Evolutionary conservation across 495 filamentous ascomycete species (phyloP).

Genomic region (Penicillium arizonense): DNA sequence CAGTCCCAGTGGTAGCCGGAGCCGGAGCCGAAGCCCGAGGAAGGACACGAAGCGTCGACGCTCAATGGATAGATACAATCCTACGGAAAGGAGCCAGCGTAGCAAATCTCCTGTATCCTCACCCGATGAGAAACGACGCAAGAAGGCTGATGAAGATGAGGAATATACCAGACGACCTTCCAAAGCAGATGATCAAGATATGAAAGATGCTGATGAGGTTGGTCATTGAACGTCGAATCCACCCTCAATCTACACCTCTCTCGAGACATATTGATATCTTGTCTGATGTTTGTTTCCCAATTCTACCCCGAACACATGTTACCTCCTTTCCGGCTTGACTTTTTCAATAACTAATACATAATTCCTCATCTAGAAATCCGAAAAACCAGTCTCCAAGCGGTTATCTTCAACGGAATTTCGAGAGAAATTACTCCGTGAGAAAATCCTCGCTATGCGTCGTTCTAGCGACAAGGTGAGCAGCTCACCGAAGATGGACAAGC

Average conservation of each 20-base stretch:
- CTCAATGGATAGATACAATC: conserved; percentile 52
- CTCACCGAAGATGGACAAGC: not conserved
- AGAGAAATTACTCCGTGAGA: conserved; percentile 66
- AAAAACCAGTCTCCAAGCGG: conserved; percentile 6
- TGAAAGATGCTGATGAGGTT: conserved; percentile 43
- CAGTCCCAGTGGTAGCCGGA: conserved; percentile 29
- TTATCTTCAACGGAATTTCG: conserved; percentile 55
- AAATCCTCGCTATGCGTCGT: conserved; percentile 54
- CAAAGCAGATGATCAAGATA: conserved; percentile 20
- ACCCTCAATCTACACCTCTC: conserved; percentile 3
- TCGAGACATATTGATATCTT: not conserved
- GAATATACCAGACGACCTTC: conserved; percentile 42
- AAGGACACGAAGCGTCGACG: conserved; percentile 50
- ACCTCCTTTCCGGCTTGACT: not conserved
- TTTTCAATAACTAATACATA: conserved; percentile 8
- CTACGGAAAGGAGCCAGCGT: conserved; percentile 45
- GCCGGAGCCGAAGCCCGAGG: conserved; percentile 34
- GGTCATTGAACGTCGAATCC: conserved; percentile 33
- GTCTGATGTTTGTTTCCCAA: not conserved
- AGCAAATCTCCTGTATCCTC: conserved; percentile 50
- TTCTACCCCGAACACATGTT: not conserved
- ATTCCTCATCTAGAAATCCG: not conserved
- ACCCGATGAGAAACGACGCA: conserved; percentile 49
- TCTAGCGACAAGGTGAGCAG: conserved; percentile 29
- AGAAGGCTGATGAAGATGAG: conserved; percentile 59